phyloP scores from a whole-genome alignment of 2,329 filamentous ascomycete species.

The Drechslerella stenobrocha region DNA sequence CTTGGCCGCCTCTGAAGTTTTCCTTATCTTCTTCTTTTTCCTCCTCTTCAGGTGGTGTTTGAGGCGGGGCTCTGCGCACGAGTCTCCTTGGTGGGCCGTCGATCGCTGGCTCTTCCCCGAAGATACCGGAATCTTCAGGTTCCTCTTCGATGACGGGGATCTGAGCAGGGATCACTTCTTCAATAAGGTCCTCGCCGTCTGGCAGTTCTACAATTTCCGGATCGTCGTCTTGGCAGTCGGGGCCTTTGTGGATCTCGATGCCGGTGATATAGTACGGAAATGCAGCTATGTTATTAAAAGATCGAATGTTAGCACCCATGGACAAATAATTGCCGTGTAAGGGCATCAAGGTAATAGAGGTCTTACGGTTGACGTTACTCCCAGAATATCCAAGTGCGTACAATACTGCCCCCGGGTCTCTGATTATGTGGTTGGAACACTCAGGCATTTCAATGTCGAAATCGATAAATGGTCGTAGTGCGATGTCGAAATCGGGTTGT shows the following conservation, averaged over 20 bases:
- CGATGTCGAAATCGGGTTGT: not conserved
- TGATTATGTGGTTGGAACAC: slow-evolving; percentile 26
- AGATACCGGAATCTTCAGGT: no score
- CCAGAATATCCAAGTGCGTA: slow-evolving; percentile 9
- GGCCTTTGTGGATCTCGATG: slow-evolving; percentile 30
- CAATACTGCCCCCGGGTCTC: not conserved
- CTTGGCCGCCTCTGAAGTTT: no score
- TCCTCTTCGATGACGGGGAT: no score
- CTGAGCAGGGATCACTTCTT: slow-evolving; percentile 4
- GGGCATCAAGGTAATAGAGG: not conserved
- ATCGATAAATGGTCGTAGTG: slow-evolving; percentile 9
- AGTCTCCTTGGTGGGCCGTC: no score
- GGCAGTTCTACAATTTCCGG: slow-evolving; percentile 13
- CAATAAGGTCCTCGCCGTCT: slow-evolving; percentile 7
- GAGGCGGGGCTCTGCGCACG: no score
- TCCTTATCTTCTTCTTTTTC: no score
- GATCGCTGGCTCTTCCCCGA: no score
- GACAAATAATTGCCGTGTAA: no score
- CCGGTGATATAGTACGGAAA: slow-evolving; percentile 11
- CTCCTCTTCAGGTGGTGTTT: no score
- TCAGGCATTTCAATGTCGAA: slow-evolving; percentile 8
- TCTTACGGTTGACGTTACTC: slow-evolving; percentile 32
- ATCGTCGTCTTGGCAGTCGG: slow-evolving; percentile 23
- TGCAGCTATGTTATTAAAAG: slow-evolving; percentile 3
- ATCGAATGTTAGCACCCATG: not conserved